A percentile compares a stretch with the other conserved stretches of the same genome.
Evolutionary conservation across 768 basidiomycete genomes (phyloP).

Genomic region (Russula lepida): DNA sequence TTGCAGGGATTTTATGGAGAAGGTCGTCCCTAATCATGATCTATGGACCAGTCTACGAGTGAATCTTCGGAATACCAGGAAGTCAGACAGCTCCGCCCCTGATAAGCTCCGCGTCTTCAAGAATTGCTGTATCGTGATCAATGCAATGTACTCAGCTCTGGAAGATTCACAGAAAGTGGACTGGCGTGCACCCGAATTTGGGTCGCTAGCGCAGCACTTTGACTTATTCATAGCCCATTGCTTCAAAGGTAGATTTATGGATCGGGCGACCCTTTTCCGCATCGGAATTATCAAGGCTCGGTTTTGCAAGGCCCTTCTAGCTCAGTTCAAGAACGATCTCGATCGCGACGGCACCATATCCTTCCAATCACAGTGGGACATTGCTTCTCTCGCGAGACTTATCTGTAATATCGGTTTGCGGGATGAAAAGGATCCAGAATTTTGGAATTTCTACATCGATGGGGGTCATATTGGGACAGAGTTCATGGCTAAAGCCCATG

Average conservation of each 20-base stretch:
- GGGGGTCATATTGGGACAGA: not conserved
- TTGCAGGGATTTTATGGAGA: not conserved
- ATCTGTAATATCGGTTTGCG: not conserved
- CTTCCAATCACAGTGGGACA: conserved; percentile 9
- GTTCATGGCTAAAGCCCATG: not conserved
- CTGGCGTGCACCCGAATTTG: conserved; percentile 9
- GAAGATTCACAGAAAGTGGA: conserved; percentile 1
- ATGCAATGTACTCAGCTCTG: not conserved
- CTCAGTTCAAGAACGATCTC: not conserved
- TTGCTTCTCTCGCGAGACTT: conserved; percentile 2
- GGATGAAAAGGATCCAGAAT: not conserved
- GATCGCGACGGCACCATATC: not conserved
- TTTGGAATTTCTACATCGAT: not conserved
- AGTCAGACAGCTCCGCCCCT: not conserved
- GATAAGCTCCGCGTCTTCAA: conserved; percentile 4
- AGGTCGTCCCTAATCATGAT: not conserved
- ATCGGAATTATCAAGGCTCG: not conserved
- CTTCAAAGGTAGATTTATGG: conserved; percentile 1
- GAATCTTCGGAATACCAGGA: not conserved
- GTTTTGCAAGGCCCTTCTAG: not conserved
- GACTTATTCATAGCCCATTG: not conserved
- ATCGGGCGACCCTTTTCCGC: no score
- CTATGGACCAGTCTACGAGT: conserved; percentile 5
- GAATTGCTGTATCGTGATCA: not conserved
- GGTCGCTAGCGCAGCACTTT: conserved; percentile 1